Conservation (phyloP, 1,284 basidiomycete genomes). For the Ganoderma resinaceum region DNA sequence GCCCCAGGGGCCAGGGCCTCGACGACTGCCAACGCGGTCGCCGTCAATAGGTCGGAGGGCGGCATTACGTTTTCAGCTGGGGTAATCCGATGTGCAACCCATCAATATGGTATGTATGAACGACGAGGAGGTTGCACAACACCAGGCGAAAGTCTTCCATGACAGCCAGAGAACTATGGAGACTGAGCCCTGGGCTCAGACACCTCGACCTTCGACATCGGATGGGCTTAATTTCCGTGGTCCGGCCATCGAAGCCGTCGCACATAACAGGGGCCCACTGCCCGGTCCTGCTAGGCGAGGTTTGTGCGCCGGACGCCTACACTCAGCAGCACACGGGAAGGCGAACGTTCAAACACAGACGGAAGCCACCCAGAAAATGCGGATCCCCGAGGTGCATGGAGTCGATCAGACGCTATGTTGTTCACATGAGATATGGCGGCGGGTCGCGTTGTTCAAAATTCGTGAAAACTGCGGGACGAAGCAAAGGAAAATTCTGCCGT, state of each 20-base stretch:
- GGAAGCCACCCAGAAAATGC: neutral
- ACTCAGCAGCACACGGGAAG: neutral
- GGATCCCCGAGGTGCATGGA: neutral
- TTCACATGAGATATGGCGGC: neutral
- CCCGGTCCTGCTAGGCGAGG: neutral
- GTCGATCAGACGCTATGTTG: neutral
- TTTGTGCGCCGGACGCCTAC: neutral
- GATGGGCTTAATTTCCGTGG: neutral
- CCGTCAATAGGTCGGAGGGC: no score
- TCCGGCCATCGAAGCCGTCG: neutral
- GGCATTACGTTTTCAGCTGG: no score
- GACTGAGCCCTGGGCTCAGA: neutral
- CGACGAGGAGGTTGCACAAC: neutral
- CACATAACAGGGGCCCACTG: neutral
- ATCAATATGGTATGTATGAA: no score
- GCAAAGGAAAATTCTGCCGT: neutral
- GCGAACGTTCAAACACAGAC: neutral
- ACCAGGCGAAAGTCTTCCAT: neutral
- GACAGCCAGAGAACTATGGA: neutral
- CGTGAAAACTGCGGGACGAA: neutral
- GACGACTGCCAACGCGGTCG: neutral
- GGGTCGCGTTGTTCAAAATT: neutral
- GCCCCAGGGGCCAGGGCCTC: no score
- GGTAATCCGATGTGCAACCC: no score
- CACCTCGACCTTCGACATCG: neutral